Conservation (phyloP, 2,329 filamentous ascomycete genomes). For the Zymoseptoria pseudotritici region DNA sequence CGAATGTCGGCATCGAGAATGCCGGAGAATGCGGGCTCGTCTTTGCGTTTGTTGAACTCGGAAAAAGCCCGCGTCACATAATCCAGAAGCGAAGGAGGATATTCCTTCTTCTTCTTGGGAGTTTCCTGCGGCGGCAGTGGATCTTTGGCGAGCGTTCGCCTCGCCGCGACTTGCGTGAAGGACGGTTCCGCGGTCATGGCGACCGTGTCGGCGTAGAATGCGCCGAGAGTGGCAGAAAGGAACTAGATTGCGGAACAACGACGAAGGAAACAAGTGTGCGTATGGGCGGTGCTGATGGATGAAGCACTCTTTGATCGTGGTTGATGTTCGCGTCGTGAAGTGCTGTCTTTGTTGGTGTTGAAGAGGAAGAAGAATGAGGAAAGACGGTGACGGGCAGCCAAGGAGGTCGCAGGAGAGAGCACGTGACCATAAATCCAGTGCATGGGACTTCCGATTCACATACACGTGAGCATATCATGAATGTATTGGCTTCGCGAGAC, state of each 20-base stretch:
- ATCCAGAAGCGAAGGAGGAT: conserved; percentile 71
- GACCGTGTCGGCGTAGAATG: conserved; percentile 3
- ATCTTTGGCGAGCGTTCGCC: conserved; percentile 32
- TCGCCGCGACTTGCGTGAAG: conserved; percentile 41
- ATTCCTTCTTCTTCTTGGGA: conserved; percentile 57
- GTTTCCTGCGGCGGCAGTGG: conserved; percentile 10
- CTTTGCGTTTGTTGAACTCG: conserved; percentile 48
- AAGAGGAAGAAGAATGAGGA: conserved; percentile 13
- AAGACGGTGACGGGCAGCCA: conserved; percentile 3
- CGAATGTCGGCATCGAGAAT: conserved; percentile 63
- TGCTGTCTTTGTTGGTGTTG: not conserved
- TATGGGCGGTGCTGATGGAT: not conserved
- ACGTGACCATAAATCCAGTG: not conserved
- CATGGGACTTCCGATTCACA: not conserved
- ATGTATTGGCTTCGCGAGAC: no score
- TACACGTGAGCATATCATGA: no score
- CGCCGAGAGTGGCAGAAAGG: conserved; percentile 6
- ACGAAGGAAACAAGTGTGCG: not conserved
- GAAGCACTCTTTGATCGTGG: not conserved
- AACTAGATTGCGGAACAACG: not conserved
- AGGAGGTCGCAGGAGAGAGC: not conserved
- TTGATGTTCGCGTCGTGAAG: not conserved
- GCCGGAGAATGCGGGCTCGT: conserved; percentile 30
- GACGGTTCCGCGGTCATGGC: conserved; percentile 31
- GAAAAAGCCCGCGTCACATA: conserved; percentile 90